phyloP scores from a whole-genome alignment of 1,284 basidiomycete genomes.

The Rhodotorula sp. region DNA sequence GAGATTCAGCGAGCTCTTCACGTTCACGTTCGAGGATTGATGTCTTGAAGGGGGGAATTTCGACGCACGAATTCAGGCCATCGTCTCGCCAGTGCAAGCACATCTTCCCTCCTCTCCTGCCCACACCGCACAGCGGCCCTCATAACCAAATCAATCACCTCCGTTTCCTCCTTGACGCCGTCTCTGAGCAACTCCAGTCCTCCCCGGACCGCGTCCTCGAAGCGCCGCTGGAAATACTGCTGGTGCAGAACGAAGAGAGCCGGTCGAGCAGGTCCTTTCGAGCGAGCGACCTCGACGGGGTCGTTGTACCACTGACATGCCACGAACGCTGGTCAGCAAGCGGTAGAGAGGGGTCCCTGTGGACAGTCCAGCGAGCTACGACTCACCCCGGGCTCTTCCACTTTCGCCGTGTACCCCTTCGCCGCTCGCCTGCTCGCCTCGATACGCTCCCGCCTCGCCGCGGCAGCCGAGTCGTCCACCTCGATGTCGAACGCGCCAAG shows the following conservation, averaged over 20 bases:
- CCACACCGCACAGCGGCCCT: slow-evolving; percentile 5
- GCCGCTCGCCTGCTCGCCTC: not conserved
- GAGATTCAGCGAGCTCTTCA: not conserved
- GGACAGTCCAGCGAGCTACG: no score
- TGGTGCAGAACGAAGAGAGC: slow-evolving; percentile 10
- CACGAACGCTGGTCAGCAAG: no score
- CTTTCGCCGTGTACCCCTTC: slow-evolving; percentile 6
- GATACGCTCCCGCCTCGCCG: slow-evolving; percentile 1
- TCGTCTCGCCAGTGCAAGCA: not conserved
- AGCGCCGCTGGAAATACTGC: not conserved
- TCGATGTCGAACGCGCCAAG: slow-evolving; percentile 10
- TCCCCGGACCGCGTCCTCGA: not conserved
- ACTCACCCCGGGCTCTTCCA: slow-evolving; percentile 9
- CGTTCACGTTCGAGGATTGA: no score
- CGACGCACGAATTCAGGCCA: slow-evolving; percentile 13
- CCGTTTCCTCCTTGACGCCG: slow-evolving; percentile 13
- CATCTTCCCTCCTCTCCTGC: not conserved
- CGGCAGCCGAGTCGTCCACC: slow-evolving; percentile 2
- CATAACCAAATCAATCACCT: slow-evolving; percentile 11
- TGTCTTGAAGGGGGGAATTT: not conserved
- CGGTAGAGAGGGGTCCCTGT: not conserved
- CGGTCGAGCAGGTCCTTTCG: slow-evolving; percentile 7
- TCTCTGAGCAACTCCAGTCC: not conserved
- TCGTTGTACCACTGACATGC: slow-evolving; percentile 13
- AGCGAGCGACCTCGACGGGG: not conserved